Evolutionary conservation across 495 filamentous ascomycete species (phyloP).

Genomic region (Peziza echinospora): DNA sequence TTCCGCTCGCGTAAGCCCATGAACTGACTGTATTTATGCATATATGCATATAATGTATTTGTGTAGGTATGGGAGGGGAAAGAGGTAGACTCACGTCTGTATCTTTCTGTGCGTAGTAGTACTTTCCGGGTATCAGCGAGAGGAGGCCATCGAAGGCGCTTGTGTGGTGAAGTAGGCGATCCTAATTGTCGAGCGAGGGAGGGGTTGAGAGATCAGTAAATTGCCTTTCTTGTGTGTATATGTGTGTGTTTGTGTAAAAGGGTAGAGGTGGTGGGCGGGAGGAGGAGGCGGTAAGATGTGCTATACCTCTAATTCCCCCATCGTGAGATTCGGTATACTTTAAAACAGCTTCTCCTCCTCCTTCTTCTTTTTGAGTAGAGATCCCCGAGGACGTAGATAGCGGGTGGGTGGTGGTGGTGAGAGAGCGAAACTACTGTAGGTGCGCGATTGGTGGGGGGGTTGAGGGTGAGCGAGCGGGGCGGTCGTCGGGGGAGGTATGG

Average conservation of each 20-base stretch:
- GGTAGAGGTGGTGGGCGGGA: too few species aligned
- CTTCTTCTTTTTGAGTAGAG: background rate
- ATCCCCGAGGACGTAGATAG: background rate
- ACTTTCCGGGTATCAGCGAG: constrained; percentile 78
- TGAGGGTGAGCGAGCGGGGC: background rate
- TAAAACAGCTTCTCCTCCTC: too few species aligned
- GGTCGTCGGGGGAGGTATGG: background rate
- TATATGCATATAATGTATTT: too few species aligned
- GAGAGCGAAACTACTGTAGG: background rate
- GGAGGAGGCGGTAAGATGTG: too few species aligned
- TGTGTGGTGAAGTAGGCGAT: constrained; percentile 65
- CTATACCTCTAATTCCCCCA: background rate
- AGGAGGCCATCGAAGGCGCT: constrained; percentile 78
- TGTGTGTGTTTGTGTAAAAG: too few species aligned
- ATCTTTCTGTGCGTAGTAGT: constrained; percentile 65
- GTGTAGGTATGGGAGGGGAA: background rate
- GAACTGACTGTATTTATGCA: too few species aligned
- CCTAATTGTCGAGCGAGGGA: too few species aligned
- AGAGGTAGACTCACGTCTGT: constrained; percentile 42
- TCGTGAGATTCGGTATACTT: too few species aligned
- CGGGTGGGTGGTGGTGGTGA: background rate
- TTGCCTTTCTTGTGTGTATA: too few species aligned
- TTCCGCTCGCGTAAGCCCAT: too few species aligned
- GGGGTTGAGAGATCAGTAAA: too few species aligned
- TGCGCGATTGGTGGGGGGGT: background rate